Percentiles rank a stretch among this genome's conserved stretches.
These are phyloP conservation scores for Zygosaccharomyces lentus DNA, from an alignment of 805 yeast genomes.

Conservation along the genomic window DNA sequence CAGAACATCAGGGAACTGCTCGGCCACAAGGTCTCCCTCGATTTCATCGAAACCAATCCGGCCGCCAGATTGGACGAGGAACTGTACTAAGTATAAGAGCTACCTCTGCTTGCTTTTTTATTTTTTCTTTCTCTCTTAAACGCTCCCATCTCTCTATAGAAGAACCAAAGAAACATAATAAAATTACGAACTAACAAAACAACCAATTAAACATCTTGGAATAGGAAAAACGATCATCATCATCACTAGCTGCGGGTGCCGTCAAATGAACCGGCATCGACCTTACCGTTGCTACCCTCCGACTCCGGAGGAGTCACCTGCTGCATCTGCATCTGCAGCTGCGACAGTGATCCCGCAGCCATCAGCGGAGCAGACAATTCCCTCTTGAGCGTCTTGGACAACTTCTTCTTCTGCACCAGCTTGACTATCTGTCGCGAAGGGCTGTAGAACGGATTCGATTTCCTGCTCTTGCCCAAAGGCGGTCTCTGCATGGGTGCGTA, in stretches of 20 bases:
- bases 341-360: neutral
- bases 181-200: neutral
- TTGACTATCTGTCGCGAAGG: conserved; percentile 20
- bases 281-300: neutral
- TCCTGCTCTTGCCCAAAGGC: conserved; percentile 13
- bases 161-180: neutral
- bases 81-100: conserved; percentile 34
- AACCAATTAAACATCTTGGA: neutral
- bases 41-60: conserved; percentile 91
- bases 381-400: conserved; percentile 4
- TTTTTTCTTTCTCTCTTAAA: neutral
- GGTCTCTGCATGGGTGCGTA: conserved; percentile 2
- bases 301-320: conserved; percentile 2
- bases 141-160: neutral
- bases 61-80: conserved; percentile 95
- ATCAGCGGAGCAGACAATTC: neutral
- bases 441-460: conserved; percentile 20
- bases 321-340: neutral
- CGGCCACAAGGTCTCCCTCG: conserved; percentile 95
- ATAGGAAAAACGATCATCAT: conserved; percentile 2
- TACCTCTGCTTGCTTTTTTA: no score
- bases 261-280: conserved; percentile 8
- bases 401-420: conserved; percentile 14
- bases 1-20: conserved; percentile 92
- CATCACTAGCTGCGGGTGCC: neutral